Base-by-base conservation (phyloP, 495 filamentous ascomycete genomes). In the Podospora appendiculata region DNA sequence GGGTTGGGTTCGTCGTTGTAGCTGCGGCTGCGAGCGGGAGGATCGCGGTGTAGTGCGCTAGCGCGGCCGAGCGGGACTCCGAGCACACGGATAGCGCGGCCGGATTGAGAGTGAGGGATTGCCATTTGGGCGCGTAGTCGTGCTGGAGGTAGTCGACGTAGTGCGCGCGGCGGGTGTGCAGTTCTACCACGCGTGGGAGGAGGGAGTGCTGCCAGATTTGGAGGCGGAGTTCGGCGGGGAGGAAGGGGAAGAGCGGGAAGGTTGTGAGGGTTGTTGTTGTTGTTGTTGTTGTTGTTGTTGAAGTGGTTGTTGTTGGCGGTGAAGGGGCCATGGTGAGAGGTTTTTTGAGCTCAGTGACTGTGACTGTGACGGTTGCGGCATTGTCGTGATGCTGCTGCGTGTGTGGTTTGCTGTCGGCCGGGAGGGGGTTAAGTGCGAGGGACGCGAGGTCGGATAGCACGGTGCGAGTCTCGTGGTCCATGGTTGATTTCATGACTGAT, bases 151-250 rank as follows among this genome's bases (percentile, higher is more conserved):
- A 17, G 50, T 61, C 56, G 33, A 60, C 63, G 48, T 66, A 66
- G 51, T 66, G 63, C 12, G 58, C 52, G 43, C 47, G 48, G 12
- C 55, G 57, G 8, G 52, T 54, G 56, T 71, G 69, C 11, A 70
- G 52, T 44, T 64, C 69, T n/a, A 71, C 49, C 11, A 60, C 57
- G 33, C 69, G 65, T 1, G 65, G 63, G 8, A 52, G 19, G 33
- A 70, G 65, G 9, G 69, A 63, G 17, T 54, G 35, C 45, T 51
- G 41, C 59, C 68, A 72, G 32, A 72, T 67, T 5, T 63, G 50
- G 57, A 72, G 58, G 34, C 69, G 64, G 41, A 72, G 47, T 38
- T 72, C 69, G 34, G 63, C 42, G 10, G 69, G 69, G 9, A 72
- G 59, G n/a, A 54, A 43, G 10, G 64, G 58, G 45, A 72, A 72